Conservation (phyloP, 805 yeast species). For the Hanseniaspora lindneri region DNA sequence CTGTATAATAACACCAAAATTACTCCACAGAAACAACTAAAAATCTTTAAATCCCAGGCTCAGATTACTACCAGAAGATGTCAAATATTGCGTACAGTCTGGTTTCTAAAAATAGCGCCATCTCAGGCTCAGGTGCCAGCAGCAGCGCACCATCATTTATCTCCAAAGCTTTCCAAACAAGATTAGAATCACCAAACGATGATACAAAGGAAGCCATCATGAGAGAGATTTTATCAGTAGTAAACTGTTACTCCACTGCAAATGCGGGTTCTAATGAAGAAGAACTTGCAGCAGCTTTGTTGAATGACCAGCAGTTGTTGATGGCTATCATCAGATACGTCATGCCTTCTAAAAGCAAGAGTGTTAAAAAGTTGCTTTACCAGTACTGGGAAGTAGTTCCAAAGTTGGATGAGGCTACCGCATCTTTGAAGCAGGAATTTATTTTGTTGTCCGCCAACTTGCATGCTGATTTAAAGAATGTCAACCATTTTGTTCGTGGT, state of each 20-base stretch:
- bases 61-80: too few species aligned
- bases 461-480: conserved; percentile 94
- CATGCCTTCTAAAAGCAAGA: conserved; percentile 89
- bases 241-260: conserved; percentile 10
- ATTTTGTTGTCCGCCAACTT: conserved; percentile 95
- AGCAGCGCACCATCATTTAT: conserved; percentile 14
- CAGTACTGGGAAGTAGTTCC: conserved; percentile 98
- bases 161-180: conserved; percentile 12
- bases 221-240: conserved; percentile 15
- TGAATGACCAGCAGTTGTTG: conserved; percentile 38
- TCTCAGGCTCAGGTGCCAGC: conserved; percentile 7
- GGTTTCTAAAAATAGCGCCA: conserved; percentile 13
- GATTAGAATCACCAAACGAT: conserved; percentile 10
- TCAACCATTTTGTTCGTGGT: conserved; percentile 94
- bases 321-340: conserved; percentile 96
- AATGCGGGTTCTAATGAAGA: conserved; percentile 15
- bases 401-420: conserved; percentile 62
- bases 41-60: background rate
- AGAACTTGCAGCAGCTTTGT: conserved; percentile 12
- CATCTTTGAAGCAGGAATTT: conserved; percentile 95
- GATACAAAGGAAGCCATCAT: conserved; percentile 12
- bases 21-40: too few species aligned
- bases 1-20: too few species aligned
- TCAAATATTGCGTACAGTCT: conserved; percentile 10
- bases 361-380: conserved; percentile 80